Conservation (phyloP, 2,329 filamentous ascomycete genomes). For the Clonostachys rhizophaga region DNA sequence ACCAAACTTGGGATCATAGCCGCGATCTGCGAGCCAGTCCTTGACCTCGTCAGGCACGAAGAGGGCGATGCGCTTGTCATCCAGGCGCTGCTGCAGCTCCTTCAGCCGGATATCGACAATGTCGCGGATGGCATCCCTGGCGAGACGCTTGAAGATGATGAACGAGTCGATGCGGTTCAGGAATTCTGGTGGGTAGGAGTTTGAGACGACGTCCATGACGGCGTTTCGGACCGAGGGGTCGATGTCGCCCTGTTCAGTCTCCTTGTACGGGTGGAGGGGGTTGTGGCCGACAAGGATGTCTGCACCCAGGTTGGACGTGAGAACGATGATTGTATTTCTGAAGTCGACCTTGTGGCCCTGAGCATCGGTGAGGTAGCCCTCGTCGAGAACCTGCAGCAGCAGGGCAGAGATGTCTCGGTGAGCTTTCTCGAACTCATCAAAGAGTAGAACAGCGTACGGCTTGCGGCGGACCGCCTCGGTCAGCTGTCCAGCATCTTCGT, state of each 20-base stretch:
- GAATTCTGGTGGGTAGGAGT: slow-evolving; percentile 82
- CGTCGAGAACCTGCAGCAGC: slow-evolving; percentile 89
- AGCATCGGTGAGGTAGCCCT: slow-evolving; percentile 91
- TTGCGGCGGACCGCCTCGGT: slow-evolving; percentile 94
- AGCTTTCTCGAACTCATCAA: slow-evolving; percentile 97
- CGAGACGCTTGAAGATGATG: slow-evolving; percentile 89
- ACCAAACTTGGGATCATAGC: slow-evolving; percentile 89
- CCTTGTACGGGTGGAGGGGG: slow-evolving; percentile 57
- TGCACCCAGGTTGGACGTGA: slow-evolving; percentile 93
- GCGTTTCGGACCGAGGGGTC: slow-evolving; percentile 68
- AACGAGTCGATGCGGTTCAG: slow-evolving; percentile 96
- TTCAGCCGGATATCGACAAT: slow-evolving; percentile 89
- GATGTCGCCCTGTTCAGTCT: slow-evolving; percentile 63
- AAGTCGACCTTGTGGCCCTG: slow-evolving; percentile 98
- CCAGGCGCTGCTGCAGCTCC: slow-evolving; percentile 78
- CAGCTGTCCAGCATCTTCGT: slow-evolving; percentile 93
- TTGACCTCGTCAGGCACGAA: slow-evolving; percentile 67
- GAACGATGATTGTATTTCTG: slow-evolving; percentile 90
- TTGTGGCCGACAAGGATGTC: slow-evolving; percentile 81
- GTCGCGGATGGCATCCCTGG: slow-evolving; percentile 72
- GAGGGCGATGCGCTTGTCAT: slow-evolving; percentile 79
- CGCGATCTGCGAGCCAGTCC: slow-evolving; percentile 81
- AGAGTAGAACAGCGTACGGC: slow-evolving; percentile 89
- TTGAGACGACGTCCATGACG: slow-evolving; percentile 83
- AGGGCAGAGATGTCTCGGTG: slow-evolving; percentile 92